Base-by-base conservation (phyloP, 306 rosid species). In the Ammopiptanthus mongolicus region DNA sequence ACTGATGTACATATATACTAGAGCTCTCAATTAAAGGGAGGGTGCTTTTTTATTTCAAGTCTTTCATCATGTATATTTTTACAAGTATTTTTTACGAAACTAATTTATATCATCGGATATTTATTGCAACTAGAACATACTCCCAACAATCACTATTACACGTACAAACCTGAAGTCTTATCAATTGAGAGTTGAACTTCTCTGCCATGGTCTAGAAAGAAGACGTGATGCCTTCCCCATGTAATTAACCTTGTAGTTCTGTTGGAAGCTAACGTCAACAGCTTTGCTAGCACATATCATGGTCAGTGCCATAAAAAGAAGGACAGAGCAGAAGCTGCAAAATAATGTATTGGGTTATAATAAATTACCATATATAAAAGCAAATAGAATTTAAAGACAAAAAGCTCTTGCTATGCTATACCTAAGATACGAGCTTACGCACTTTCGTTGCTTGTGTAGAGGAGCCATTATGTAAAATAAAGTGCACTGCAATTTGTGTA, bases 131-230 rank as follows among this genome's bases (percentile, higher is more conserved):
- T 8, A n/a, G n/a, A n/a, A n/a, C n/a, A n/a, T 34, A 5, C 39
- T 34, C 39, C 8, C 42, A 8, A 37, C 12, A 37, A 37, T 37
- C 12, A 37, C 0, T 8, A 37, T 37, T 37, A 14, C 31, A 6
- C 14, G 17, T 51, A 48, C 55, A 36, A 56, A 79, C 83, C 83
- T 55, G 83, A 80, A 55, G 33, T 57, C 17, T 65, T 80, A 61
- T 80, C 83, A 39, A 80, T 73, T 44, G 67, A 64, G 63, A 80
- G 75, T 65, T 56, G 83, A 73, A 73, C 75, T 80, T 80, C 56
- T 15, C 70, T 44, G 2, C 83, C 83, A 55, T 46, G 44, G 68
- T 80, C 25, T 1, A 46, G 44, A 57, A 65, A 55, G 75, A 50
- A 73, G 56, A 17, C 57, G 2, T 80, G 79, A 3, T 15, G 36